These are phyloP conservation scores for Panus rudis DNA, from an alignment of 768 basidiomycete genomes.

Conservation along the genomic window DNA sequence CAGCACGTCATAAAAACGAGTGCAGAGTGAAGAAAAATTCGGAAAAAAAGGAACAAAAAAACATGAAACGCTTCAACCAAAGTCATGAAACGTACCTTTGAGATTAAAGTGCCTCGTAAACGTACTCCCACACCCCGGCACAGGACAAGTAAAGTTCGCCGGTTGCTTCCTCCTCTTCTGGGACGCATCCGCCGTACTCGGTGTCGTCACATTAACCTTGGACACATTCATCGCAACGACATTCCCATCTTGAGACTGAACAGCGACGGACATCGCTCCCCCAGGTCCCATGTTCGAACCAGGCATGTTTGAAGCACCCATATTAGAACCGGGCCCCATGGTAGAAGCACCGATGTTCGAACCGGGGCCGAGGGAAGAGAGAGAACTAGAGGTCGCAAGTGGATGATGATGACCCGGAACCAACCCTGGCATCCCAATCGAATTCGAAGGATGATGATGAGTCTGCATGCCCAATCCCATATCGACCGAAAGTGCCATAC, in stretches of 20 bases:
- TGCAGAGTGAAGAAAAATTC: background rate
- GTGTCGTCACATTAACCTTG: slow-evolving; percentile 86
- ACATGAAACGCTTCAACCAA: slow-evolving; percentile 3
- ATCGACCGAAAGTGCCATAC: no score
- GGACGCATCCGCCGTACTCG: slow-evolving; percentile 82
- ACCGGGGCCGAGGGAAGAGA: no score
- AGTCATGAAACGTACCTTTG: slow-evolving; percentile 50
- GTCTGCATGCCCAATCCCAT: slow-evolving; percentile 15
- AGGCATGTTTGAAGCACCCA: slow-evolving; percentile 8
- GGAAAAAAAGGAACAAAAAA: slow-evolving; percentile 7
- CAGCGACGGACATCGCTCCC: slow-evolving; percentile 28
- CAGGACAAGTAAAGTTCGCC: slow-evolving; percentile 84
- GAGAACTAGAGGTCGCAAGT: no score
- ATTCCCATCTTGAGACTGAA: no score
- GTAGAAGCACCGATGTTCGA: background rate
- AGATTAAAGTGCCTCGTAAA: slow-evolving; percentile 94
- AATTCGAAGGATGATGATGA: no score
- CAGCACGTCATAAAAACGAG: background rate
- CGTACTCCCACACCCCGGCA: slow-evolving; percentile 94
- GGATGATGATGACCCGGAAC: no score
- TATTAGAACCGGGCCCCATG: slow-evolving; percentile 2
- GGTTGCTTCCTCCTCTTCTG: slow-evolving; percentile 82
- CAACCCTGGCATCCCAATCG: no score
- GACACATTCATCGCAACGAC: slow-evolving; percentile 18
- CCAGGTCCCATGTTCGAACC: slow-evolving; percentile 8